Evolutionary conservation across 768 basidiomycete species (phyloP).

Genomic region (Amanita rimosa): DNA sequence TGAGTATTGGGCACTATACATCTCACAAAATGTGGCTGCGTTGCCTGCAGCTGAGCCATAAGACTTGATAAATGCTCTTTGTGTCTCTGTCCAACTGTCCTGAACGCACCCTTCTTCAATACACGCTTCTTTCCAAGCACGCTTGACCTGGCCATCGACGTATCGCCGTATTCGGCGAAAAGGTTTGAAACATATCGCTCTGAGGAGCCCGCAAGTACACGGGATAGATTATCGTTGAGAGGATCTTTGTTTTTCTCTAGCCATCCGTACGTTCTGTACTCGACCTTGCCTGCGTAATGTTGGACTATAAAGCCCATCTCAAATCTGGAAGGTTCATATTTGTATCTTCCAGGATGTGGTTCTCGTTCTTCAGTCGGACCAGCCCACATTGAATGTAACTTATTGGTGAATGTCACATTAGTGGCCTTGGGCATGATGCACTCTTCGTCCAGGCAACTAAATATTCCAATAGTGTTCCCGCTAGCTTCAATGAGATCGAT

Average conservation of each 20-base stretch:
- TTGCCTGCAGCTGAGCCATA: slow-evolving; percentile 84
- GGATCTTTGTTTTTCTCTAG: slow-evolving; percentile 99
- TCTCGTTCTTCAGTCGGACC: slow-evolving; percentile 35
- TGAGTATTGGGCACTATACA: slow-evolving; percentile 93
- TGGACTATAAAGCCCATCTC: slow-evolving; percentile 91
- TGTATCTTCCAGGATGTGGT: slow-evolving; percentile 64
- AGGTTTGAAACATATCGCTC: slow-evolving; percentile 75
- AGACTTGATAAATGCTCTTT: slow-evolving; percentile 90
- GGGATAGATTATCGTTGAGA: slow-evolving; percentile 88
- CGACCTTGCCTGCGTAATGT: slow-evolving; percentile 95
- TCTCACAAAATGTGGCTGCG: slow-evolving; percentile 95
- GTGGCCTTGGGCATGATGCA: slow-evolving; percentile 99
- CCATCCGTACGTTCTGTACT: slow-evolving; percentile 95
- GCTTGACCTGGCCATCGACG: slow-evolving; percentile 25
- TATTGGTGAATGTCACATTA: slow-evolving; percentile 90
- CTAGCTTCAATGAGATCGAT: slow-evolving; percentile 95
- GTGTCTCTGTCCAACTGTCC: slow-evolving; percentile 91
- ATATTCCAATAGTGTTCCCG: slow-evolving; percentile 73
- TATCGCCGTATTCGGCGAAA: slow-evolving; percentile 72
- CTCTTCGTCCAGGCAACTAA: slow-evolving; percentile 92
- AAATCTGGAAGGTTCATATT: slow-evolving; percentile 82
- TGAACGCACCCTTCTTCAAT: slow-evolving; percentile 92
- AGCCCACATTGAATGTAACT: slow-evolving; percentile 75
- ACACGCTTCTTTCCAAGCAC: slow-evolving; percentile 55
- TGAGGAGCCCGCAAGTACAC: slow-evolving; percentile 73